Evolutionary conservation across 1,284 basidiomycete genomes (phyloP).

Genomic region (Entoloma clypeatum): DNA sequence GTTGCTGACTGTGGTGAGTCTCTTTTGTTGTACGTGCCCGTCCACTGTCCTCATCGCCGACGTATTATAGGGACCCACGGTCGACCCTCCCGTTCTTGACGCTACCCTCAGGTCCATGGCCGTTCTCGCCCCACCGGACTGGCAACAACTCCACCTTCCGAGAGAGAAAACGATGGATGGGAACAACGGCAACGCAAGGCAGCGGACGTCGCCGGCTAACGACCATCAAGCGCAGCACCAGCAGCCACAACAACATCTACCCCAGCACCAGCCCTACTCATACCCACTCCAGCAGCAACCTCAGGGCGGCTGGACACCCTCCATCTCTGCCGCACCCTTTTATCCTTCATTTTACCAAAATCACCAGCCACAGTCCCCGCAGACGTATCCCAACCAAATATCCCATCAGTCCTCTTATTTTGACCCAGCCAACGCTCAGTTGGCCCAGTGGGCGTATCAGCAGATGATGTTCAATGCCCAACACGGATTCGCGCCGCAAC

Average conservation of each 20-base stretch:
- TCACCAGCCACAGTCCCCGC: slow-evolving; percentile 45
- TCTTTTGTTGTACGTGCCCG: not conserved
- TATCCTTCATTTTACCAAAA: slow-evolving; percentile 74
- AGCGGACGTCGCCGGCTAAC: slow-evolving; percentile 54
- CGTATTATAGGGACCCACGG: slow-evolving; percentile 22
- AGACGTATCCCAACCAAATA: slow-evolving; percentile 42
- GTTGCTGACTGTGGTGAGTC: slow-evolving; percentile 16
- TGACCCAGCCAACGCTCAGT: slow-evolving; percentile 71
- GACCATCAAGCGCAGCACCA: slow-evolving; percentile 33
- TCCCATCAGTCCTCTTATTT: slow-evolving; percentile 55
- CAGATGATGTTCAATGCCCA: slow-evolving; percentile 79
- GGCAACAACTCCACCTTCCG: slow-evolving; percentile 48
- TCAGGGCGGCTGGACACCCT: slow-evolving; percentile 60
- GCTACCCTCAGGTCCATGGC: slow-evolving; percentile 55
- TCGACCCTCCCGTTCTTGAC: slow-evolving; percentile 18
- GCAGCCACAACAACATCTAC: slow-evolving; percentile 28
- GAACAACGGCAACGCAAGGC: slow-evolving; percentile 43
- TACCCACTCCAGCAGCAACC: slow-evolving; percentile 49
- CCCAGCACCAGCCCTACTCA: slow-evolving; percentile 32
- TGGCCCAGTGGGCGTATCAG: slow-evolving; percentile 82
- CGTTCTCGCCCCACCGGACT: slow-evolving; percentile 70
- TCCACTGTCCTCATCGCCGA: slow-evolving; percentile 15
- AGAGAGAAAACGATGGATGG: slow-evolving; percentile 61
- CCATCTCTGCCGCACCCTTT: slow-evolving; percentile 59
- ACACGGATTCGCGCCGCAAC: slow-evolving; percentile 44